Conservation (phyloP, 345 rosid genomes). For the Bretschneidera sinensis region DNA sequence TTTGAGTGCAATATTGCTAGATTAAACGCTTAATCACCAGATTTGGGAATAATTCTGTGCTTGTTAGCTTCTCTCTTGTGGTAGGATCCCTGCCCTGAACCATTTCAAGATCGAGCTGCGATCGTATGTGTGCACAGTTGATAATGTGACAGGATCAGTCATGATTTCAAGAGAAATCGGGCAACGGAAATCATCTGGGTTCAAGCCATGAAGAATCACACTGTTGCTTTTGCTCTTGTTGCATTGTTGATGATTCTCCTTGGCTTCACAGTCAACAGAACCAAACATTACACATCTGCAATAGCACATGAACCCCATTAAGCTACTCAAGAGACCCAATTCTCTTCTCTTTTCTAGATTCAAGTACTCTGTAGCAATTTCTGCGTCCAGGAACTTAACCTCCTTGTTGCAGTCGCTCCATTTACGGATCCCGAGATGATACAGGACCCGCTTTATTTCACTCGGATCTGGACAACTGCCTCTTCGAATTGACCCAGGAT, state of each 20-base stretch:
- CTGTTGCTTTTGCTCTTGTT: not conserved
- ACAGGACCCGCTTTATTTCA: conserved; percentile 35
- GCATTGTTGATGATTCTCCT: conserved; percentile 13
- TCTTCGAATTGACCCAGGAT: conserved; percentile 43
- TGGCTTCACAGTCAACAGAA: conserved; percentile 26
- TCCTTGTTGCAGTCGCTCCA: conserved; percentile 68
- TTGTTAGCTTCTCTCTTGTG: conserved; percentile 49
- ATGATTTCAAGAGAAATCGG: conserved; percentile 72
- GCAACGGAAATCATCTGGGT: conserved; percentile 60
- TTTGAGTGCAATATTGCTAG: conserved; percentile 38
- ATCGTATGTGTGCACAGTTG: conserved; percentile 71
- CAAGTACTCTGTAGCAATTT: conserved; percentile 32
- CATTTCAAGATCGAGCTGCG: conserved; percentile 61
- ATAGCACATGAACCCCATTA: conserved; percentile 53
- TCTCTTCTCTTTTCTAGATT: conserved; percentile 26
- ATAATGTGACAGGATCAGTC: conserved; percentile 61
- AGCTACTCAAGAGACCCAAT: conserved; percentile 36
- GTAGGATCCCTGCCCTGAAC: conserved; percentile 67
- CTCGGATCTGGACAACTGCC: conserved; percentile 30
- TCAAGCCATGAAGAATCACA: conserved; percentile 26
- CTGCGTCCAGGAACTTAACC: conserved; percentile 46
- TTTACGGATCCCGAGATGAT: conserved; percentile 40
- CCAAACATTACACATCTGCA: conserved; percentile 57
- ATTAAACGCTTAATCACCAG: conserved; percentile 42
- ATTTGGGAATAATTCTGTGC: conserved; percentile 42